phyloP scores from a whole-genome alignment of 176 grass and related monocot genomes.

The Oryza coarctata region DNA sequence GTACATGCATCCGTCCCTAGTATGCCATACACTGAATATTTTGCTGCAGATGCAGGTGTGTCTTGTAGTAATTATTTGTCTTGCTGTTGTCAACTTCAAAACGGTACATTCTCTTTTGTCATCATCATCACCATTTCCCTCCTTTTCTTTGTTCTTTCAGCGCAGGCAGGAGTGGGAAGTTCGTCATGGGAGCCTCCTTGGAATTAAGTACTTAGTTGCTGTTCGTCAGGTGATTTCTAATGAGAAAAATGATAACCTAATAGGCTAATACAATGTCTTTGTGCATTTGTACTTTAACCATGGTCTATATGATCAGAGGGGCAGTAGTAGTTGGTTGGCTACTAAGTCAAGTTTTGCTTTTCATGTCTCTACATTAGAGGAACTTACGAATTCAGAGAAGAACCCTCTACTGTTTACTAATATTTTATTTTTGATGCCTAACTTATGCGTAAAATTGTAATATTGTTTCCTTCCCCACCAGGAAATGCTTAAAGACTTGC shows the following conservation, averaged over 20 bases:
- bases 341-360: neutral
- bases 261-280: slow-evolving; percentile 7
- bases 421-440: slow-evolving; percentile 13
- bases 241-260: slow-evolving; percentile 19
- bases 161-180: slow-evolving; percentile 99
- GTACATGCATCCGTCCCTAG: slow-evolving; percentile 95
- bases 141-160: slow-evolving; percentile 78
- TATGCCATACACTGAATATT: slow-evolving; percentile 82
- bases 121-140: neutral
- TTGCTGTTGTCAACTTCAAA: neutral
- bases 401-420: neutral
- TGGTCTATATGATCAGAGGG: neutral
- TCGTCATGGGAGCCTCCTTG: slow-evolving; percentile 97
- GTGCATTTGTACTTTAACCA: neutral
- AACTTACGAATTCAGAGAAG: neutral
- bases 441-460: slow-evolving; percentile 25
- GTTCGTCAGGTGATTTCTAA: slow-evolving; percentile 74
- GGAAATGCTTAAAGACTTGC: slow-evolving; percentile 88
- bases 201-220: slow-evolving; percentile 96
- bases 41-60: slow-evolving; percentile 93
- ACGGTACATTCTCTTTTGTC: slow-evolving; percentile 26
- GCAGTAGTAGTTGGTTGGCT: neutral
- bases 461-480: slow-evolving; percentile 40
- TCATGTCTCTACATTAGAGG: neutral
- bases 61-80: slow-evolving; percentile 35